These are phyloP conservation scores for Neolentinus lepideus DNA, from an alignment of 1,284 basidiomycete species.

Conservation along the genomic window DNA sequence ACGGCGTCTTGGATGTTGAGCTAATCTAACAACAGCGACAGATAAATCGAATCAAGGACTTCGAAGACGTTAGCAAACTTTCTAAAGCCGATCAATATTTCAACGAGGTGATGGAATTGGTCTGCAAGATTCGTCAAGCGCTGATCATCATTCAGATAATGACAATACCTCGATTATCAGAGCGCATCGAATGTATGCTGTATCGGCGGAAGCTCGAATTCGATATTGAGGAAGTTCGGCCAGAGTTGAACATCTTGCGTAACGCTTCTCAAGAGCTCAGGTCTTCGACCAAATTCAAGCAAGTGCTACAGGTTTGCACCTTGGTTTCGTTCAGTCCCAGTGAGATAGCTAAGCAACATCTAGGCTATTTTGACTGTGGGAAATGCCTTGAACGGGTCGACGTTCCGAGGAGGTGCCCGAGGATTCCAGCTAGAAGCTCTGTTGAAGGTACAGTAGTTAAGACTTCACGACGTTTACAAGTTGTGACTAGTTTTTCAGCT, in stretches of 20 bases:
- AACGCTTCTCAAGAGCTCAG: slow-evolving; percentile 72
- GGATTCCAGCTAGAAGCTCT: slow-evolving; percentile 83
- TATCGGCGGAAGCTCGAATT: slow-evolving; percentile 78
- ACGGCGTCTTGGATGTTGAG: not conserved
- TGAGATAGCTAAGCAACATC: slow-evolving; percentile 3
- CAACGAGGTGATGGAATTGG: slow-evolving; percentile 42
- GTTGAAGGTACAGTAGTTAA: slow-evolving; percentile 50
- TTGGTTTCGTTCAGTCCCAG: not conserved
- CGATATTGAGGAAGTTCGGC: slow-evolving; percentile 79
- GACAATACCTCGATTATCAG: slow-evolving; percentile 65
- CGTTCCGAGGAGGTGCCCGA: slow-evolving; percentile 75
- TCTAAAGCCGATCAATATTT: slow-evolving; percentile 86
- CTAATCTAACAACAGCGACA: slow-evolving; percentile 17
- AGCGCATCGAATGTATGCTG: slow-evolving; percentile 76
- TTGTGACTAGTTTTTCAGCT: slow-evolving; percentile 37
- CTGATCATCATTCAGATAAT: slow-evolving; percentile 49
- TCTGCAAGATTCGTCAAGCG: not conserved
- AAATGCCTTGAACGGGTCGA: slow-evolving; percentile 77
- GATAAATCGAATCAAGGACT: slow-evolving; percentile 59
- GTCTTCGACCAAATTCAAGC: slow-evolving; percentile 61
- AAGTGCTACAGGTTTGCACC: slow-evolving; percentile 54
- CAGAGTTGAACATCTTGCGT: slow-evolving; percentile 74
- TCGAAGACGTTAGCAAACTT: slow-evolving; percentile 61
- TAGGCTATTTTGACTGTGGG: slow-evolving; percentile 72
- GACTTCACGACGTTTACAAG: not conserved